phyloP scores from a whole-genome alignment of 805 yeast species.

The Yueomyces sp. region DNA sequence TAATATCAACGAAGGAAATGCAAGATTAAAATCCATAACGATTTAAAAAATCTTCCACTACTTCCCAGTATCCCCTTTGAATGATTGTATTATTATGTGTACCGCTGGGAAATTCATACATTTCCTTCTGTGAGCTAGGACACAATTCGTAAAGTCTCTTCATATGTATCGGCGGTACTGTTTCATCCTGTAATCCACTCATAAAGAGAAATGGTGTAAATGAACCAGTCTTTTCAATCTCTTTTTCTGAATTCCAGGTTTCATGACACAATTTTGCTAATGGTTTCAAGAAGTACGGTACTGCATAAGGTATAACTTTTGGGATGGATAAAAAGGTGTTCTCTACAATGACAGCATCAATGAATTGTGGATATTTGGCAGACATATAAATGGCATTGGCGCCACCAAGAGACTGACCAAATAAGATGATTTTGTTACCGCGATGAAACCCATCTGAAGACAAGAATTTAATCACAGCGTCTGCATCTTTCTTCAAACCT shows the following conservation, averaged over 20 bases:
- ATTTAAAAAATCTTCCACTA: constrained; percentile 40
- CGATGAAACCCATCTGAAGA: constrained; percentile 34
- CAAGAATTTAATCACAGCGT: constrained; percentile 52
- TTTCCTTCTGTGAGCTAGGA: constrained; percentile 36
- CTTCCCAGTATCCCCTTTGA: constrained; percentile 69
- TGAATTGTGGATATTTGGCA: constrained; percentile 34
- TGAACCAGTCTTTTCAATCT: constrained; percentile 37
- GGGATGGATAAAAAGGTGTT: constrained; percentile 73
- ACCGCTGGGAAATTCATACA: constrained; percentile 43
- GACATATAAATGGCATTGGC: constrained; percentile 85
- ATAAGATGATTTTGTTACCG: constrained; percentile 43
- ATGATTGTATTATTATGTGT: constrained; percentile 75
- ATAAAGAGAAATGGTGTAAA: constrained; percentile 56
- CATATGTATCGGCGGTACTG: constrained; percentile 86
- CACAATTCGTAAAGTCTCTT: constrained; percentile 39
- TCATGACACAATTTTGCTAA: constrained; percentile 51
- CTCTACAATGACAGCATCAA: constrained; percentile 64
- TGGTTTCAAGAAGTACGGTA: constrained; percentile 45
- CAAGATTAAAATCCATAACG: constrained; percentile 21
- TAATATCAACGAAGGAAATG: background rate
- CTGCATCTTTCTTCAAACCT: constrained; percentile 77
- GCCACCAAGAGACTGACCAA: constrained; percentile 90
- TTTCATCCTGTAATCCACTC: constrained; percentile 69
- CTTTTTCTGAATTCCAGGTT: constrained; percentile 65
- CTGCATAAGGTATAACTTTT: constrained; percentile 60